A percentile compares a stretch with the other conserved stretches of the same genome.
These are phyloP conservation scores for Cryptococcus sp. DNA, from an alignment of 1,284 basidiomycete genomes.

Conservation along the genomic window DNA sequence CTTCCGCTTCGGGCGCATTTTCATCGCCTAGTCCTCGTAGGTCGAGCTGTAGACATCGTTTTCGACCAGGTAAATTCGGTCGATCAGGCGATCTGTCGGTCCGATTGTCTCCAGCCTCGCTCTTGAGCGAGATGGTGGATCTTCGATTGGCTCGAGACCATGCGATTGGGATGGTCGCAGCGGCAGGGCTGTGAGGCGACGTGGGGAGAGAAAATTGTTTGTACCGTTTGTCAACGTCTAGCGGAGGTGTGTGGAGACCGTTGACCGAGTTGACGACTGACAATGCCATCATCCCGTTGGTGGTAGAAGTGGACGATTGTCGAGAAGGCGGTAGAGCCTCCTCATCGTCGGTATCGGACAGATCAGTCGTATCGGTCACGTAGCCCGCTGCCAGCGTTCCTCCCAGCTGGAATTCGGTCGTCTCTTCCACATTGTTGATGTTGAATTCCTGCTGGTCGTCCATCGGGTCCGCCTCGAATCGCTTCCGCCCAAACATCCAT, in stretches of 20 bases:
- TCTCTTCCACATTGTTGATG: constrained; percentile 5
- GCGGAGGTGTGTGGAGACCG: not conserved
- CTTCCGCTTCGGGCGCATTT: constrained; percentile 4
- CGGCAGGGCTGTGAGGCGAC: not conserved
- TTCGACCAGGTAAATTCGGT: constrained; percentile 14
- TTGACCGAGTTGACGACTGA: not conserved
- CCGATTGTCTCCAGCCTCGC: not conserved
- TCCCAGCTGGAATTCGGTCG: constrained; percentile 4
- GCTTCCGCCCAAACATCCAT: constrained; percentile 21
- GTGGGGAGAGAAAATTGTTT: constrained; percentile 1
- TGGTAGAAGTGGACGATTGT: not conserved
- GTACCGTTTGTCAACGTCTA: not conserved
- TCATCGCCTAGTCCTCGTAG: constrained; percentile 19
- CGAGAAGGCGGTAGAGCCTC: constrained; percentile 3
- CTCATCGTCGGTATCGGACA: constrained; percentile 14
- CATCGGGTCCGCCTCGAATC: no score
- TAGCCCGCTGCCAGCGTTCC: constrained; percentile 1
- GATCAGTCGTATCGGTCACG: constrained; percentile 8
- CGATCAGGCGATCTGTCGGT: not conserved
- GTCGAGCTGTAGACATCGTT: constrained; percentile 44
- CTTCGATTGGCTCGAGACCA: not conserved
- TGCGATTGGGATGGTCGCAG: not conserved
- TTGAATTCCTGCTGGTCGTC: no score
- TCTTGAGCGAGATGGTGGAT: constrained; percentile 1
- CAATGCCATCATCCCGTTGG: not conserved